These are phyloP conservation scores for Cerrena zonata DNA, from an alignment of 1,284 basidiomycete species.

Conservation along the genomic window DNA sequence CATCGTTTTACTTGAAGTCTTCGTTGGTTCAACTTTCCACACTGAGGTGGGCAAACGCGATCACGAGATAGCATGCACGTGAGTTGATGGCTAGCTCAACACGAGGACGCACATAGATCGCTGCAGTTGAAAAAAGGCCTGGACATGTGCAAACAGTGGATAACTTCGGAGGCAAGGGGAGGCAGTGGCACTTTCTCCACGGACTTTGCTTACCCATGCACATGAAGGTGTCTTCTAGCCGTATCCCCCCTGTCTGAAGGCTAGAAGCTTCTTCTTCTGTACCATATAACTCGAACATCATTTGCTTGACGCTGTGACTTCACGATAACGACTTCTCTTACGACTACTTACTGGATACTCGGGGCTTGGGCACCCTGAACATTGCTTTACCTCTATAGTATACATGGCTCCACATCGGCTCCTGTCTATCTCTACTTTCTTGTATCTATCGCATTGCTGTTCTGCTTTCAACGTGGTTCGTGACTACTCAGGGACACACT, in stretches of 20 bases:
- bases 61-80: neutral
- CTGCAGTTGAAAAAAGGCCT: neutral
- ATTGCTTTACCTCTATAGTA: neutral
- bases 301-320: neutral
- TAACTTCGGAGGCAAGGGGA: neutral
- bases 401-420: neutral
- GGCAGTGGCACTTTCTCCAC: neutral
- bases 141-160: neutral
- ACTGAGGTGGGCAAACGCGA: neutral
- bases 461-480: conserved; percentile 10
- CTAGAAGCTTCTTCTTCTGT: neutral
- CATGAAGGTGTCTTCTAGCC: neutral
- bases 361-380: neutral
- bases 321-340: neutral
- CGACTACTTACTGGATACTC: too few species aligned
- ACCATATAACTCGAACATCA: neutral
- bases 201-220: neutral
- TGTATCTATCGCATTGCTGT: neutral
- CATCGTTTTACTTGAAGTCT: neutral
- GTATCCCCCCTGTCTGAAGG: neutral
- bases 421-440: neutral
- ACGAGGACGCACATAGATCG: neutral
- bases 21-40: neutral
- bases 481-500: conserved; percentile 27
- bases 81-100: too few species aligned